Conservation (phyloP, 2,329 filamentous ascomycete genomes). For the Fusarium tjaetaba region DNA sequence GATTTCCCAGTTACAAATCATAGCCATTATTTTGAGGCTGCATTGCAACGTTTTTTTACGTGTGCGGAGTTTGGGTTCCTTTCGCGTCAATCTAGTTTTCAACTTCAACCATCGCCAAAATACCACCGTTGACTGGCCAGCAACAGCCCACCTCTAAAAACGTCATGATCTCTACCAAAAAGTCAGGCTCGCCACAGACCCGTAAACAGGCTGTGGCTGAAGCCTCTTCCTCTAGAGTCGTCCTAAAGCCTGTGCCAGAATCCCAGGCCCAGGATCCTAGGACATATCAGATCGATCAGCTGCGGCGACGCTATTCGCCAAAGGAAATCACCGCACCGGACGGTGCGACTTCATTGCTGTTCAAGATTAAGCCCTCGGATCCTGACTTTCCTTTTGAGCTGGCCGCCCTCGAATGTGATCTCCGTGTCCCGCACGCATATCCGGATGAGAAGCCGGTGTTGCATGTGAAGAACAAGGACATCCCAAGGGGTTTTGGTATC, state of each 20-base stretch:
- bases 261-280: constrained; percentile 74
- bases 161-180: constrained; percentile 53
- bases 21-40: neutral
- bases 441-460: constrained; percentile 68
- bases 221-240: constrained; percentile 59
- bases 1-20: neutral
- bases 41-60: neutral
- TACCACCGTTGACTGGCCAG: constrained; percentile 4
- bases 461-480: constrained; percentile 73
- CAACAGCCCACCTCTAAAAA: constrained; percentile 2
- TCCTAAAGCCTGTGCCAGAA: constrained; percentile 72
- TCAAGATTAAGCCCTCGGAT: constrained; percentile 77
- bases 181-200: constrained; percentile 44
- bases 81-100: constrained; percentile 1
- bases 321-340: constrained; percentile 55
- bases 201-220: constrained; percentile 59
- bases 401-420: constrained; percentile 71
- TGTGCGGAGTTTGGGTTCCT: constrained; percentile 20
- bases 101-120: constrained; percentile 1
- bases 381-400: constrained; percentile 87
- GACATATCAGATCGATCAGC: constrained; percentile 78
- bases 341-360: constrained; percentile 66
- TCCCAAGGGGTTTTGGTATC: constrained; percentile 76
- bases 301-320: constrained; percentile 72
- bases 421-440: constrained; percentile 72